Evolutionary conservation across 208 protist species (phyloP).

Genomic region (Leishmania turanica): DNA sequence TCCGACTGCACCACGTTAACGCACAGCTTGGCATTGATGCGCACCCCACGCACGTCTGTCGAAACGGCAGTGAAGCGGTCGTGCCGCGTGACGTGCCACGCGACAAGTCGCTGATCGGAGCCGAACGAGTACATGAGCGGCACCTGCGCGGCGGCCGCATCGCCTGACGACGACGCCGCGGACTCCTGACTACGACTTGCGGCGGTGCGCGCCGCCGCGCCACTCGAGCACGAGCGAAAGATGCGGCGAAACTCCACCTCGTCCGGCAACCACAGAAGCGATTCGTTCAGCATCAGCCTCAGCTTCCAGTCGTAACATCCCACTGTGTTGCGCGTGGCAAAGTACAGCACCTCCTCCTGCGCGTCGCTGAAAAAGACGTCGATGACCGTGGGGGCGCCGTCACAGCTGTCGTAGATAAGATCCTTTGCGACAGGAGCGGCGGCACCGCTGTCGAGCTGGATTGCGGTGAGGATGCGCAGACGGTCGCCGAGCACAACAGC

Average conservation of each 20-base stretch:
- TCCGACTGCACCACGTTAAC: conserved; percentile 71
- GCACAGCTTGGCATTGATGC: conserved; percentile 62
- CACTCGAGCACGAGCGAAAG: conserved; percentile 56
- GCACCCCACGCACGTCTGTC: conserved; percentile 67
- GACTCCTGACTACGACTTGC: background rate
- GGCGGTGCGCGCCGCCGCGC: background rate
- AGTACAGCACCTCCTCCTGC: conserved; percentile 74
- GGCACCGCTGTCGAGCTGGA: conserved; percentile 30
- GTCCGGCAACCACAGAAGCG: conserved; percentile 63
- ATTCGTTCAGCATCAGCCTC: conserved; percentile 73
- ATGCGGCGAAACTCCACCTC: conserved; percentile 77
- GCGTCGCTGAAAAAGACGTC: conserved; percentile 85
- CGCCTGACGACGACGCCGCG: background rate
- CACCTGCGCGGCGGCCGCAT: conserved; percentile 10
- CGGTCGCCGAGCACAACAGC: conserved; percentile 73
- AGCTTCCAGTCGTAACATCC: conserved; percentile 84
- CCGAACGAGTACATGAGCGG: conserved; percentile 83
- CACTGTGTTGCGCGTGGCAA: conserved; percentile 66
- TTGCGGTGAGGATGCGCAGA: conserved; percentile 48
- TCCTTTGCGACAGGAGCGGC: conserved; percentile 45
- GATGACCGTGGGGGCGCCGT: conserved; percentile 64
- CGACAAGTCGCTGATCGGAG: conserved; percentile 72
- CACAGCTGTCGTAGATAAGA: conserved; percentile 69
- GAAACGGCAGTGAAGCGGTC: conserved; percentile 60
- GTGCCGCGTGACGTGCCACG: conserved; percentile 60